phyloP scores from a whole-genome alignment of 2,329 filamentous ascomycete species.

The Apiospora saccharicola region DNA sequence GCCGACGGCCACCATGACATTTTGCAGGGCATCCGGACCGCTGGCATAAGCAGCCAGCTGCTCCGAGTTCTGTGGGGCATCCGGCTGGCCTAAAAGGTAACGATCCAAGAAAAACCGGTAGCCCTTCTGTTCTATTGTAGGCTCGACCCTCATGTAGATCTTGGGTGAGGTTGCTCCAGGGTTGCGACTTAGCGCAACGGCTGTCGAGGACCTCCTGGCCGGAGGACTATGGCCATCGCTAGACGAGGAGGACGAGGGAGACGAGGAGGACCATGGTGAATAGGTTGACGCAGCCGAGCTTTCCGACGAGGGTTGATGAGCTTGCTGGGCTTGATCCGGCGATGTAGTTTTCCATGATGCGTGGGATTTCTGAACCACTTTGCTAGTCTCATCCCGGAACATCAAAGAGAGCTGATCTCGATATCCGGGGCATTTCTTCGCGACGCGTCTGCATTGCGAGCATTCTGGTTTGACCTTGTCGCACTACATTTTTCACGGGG shows the following conservation, averaged over 20 bases:
- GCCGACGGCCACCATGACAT: conserved; percentile 64
- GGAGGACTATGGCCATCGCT: conserved; percentile 27
- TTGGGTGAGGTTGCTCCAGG: conserved; percentile 31
- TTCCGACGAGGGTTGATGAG: conserved; percentile 36
- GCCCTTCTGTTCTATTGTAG: conserved; percentile 55
- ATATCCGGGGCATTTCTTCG: conserved; percentile 69
- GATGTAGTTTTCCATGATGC: conserved; percentile 54
- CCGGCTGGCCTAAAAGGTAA: conserved; percentile 59
- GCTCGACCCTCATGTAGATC: conserved; percentile 46
- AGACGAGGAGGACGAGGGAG: conserved; percentile 33
- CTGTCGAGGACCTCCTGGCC: conserved; percentile 20
- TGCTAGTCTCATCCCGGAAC: conserved; percentile 71
- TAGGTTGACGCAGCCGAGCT: conserved; percentile 33
- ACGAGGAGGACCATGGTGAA: conserved; percentile 35
- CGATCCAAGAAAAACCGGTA: conserved; percentile 59
- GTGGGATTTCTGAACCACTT: conserved; percentile 66
- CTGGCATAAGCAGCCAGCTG: conserved; percentile 46
- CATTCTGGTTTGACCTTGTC: conserved; percentile 68
- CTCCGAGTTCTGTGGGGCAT: conserved; percentile 51
- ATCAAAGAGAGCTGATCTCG: conserved; percentile 69
- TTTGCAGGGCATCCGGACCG: conserved; percentile 51
- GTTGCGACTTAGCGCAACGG: conserved; percentile 23
- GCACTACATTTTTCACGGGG: conserved; percentile 52
- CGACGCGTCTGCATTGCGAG: conserved; percentile 67
- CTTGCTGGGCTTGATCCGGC: conserved; percentile 37